Evolutionary conservation across 2,329 filamentous ascomycete genomes (phyloP).

Genomic region (Pezicula neosporulosa): DNA sequence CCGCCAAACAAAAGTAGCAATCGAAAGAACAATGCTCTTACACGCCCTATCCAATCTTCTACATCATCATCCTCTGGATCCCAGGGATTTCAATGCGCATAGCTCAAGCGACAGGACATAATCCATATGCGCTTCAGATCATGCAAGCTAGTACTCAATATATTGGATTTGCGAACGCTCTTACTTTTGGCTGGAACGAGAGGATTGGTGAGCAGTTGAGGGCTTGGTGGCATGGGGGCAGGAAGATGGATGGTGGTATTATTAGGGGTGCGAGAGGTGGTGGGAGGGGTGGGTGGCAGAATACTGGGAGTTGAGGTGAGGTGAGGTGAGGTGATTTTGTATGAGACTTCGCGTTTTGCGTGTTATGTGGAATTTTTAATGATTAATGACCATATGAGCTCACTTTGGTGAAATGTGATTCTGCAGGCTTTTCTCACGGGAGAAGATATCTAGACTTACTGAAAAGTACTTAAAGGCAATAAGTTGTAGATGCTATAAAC

Average conservation of each 20-base stretch:
- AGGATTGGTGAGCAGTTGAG: constrained; percentile 14
- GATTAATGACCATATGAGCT: too few species aligned
- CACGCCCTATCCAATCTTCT: constrained; percentile 34
- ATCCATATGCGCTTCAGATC: constrained; percentile 19
- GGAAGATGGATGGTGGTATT: not conserved
- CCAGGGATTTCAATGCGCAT: constrained; percentile 34
- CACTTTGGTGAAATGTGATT: too few species aligned
- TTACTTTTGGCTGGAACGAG: constrained; percentile 35
- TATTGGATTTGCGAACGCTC: constrained; percentile 33
- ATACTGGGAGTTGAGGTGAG: too few species aligned
- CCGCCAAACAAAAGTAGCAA: constrained; percentile 1
- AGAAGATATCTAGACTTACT: too few species aligned
- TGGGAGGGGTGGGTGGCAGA: too few species aligned
- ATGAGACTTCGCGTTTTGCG: too few species aligned
- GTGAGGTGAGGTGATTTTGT: too few species aligned
- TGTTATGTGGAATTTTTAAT: too few species aligned
- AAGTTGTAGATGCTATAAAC: too few species aligned
- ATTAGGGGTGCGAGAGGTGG: not conserved
- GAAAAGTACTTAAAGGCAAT: too few species aligned
- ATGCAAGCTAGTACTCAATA: constrained; percentile 33
- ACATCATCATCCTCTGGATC: constrained; percentile 34
- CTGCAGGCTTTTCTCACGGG: too few species aligned
- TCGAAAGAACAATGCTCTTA: constrained; percentile 29
- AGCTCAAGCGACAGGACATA: constrained; percentile 28
- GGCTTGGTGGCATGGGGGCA: not conserved